Percentiles rank a stretch among this genome's conserved stretches.
Conservation (phyloP, 192 early-diverging fungal genomes). For the Backusella westeae region DNA sequence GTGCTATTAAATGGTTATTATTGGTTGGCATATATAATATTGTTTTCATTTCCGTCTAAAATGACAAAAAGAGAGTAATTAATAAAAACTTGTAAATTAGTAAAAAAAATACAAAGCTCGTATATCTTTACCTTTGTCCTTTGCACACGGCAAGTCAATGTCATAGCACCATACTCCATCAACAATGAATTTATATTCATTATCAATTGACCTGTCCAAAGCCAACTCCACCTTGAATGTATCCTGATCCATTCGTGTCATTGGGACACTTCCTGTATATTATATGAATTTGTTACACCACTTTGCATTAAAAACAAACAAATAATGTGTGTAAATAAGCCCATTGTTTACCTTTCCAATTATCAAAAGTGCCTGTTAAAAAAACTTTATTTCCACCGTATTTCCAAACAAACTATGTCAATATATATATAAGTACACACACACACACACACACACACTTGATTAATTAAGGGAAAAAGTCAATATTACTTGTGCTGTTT, state of each 20-base stretch:
- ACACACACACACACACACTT: not conserved
- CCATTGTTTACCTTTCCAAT: constrained; percentile 35
- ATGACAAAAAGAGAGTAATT: not conserved
- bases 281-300: not conserved
- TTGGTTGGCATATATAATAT: constrained; percentile 18
- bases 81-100: not conserved
- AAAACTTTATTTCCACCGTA: constrained; percentile 39
- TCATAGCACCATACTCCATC: constrained; percentile 43
- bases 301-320: not conserved
- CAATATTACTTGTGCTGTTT: not conserved
- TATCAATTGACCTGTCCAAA: constrained; percentile 24
- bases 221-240: not conserved
- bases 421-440: not conserved
- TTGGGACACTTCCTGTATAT: constrained; percentile 14
- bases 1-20: not conserved
- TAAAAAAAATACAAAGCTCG: not conserved
- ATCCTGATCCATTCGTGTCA: constrained; percentile 6
- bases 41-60: constrained; percentile 33
- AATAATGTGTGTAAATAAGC: not conserved
- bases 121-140: constrained; percentile 17
- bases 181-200: constrained; percentile 41
- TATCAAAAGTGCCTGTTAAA: constrained; percentile 41
- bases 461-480: not conserved
- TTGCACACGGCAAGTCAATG: constrained; percentile 21
- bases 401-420: constrained; percentile 33